Evolutionary conservation across 1,284 basidiomycete genomes (phyloP), one percentile per base, ranked within the genome.

Genomic region (Mycosarcoma maydis): DNA sequence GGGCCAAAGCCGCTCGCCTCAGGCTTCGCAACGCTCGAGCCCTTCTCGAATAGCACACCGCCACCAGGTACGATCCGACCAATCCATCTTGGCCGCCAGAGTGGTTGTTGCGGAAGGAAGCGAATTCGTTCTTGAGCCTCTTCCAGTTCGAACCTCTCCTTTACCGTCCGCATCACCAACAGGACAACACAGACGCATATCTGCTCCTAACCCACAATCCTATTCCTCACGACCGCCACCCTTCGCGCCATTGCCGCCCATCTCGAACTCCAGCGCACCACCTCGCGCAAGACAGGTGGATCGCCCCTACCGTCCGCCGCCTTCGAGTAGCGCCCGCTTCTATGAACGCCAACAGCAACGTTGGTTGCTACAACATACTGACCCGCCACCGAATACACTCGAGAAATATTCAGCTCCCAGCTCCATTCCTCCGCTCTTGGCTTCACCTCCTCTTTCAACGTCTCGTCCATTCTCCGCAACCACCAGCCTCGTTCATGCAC

Each of bases 281-380:
- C 61, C 51, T 45, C 40, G 61, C 10, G 33, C 22, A 7, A 41
- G 37, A 46, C 53, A 26, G n/a, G 26, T 39, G 20, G 65, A 61
- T 32, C 53, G 57, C 17, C 58, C 65, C 2, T 61, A 68, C 36
- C 65, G 65, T 26, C 65, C 65, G 5, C 65, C 65, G 6, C 65
- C 65, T 13, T 68, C 65, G 30, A 68, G 65, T 30, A 68, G 58
- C 17, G 65, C 65, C 8, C 56, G 56, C 16, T 68, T 61, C 39
- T 68, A 57, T 7, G 58, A 55, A 27, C 65, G 65, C 1, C 58
- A 68, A 20, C 50, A 61, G 11, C 65, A 68, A 32, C 36, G 48
- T 16, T 68, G 65, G 65, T 26, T 51, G 30, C 41, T 52, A 10
- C 52, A 42, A 14, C 49, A 57, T 17, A 40, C 57, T 1, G 49